Conservation (phyloP, 345 rosid genomes). For the Euclidium syriacum region DNA sequence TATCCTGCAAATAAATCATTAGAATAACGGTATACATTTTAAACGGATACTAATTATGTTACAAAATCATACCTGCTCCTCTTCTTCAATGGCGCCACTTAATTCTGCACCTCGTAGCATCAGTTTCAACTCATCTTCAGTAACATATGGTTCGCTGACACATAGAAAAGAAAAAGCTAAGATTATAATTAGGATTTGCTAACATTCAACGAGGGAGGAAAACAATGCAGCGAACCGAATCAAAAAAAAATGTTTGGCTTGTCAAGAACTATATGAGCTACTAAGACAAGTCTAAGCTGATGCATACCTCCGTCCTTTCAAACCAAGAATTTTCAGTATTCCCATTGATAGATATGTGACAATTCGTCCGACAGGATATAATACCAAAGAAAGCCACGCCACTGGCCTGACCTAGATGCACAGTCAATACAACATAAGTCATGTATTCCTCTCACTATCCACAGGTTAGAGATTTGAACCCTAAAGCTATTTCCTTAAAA, state of each 20-base stretch:
- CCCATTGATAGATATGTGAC: constrained; percentile 95
- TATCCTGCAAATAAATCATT: constrained; percentile 56
- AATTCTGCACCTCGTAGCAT: constrained; percentile 96
- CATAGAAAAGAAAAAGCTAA: background rate
- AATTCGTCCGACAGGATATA: constrained; percentile 95
- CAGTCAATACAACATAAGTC: constrained; percentile 35
- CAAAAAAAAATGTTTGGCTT: background rate
- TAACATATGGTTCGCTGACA: constrained; percentile 83
- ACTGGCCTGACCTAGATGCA: constrained; percentile 96
- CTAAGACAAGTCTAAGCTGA: constrained; percentile 17
- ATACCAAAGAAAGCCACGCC: constrained; percentile 94
- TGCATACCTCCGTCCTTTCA: constrained; percentile 86
- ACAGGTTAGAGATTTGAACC: background rate
- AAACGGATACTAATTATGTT: background rate
- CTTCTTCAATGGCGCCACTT: constrained; percentile 99
- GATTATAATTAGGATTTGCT: background rate
- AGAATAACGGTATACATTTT: constrained; percentile 11
- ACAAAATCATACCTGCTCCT: constrained; percentile 67
- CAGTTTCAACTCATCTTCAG: constrained; percentile 93
- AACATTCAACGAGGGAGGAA: constrained; percentile 6
- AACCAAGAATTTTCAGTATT: constrained; percentile 88
- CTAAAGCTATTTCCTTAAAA: constrained; percentile 9
- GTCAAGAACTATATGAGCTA: background rate
- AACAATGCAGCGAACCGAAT: background rate
- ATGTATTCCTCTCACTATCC: constrained; percentile 12